Percentiles rank a stretch among this genome's conserved stretches.
These are phyloP conservation scores for Amanita rimosa DNA, from an alignment of 768 basidiomycete genomes.

Conservation along the genomic window DNA sequence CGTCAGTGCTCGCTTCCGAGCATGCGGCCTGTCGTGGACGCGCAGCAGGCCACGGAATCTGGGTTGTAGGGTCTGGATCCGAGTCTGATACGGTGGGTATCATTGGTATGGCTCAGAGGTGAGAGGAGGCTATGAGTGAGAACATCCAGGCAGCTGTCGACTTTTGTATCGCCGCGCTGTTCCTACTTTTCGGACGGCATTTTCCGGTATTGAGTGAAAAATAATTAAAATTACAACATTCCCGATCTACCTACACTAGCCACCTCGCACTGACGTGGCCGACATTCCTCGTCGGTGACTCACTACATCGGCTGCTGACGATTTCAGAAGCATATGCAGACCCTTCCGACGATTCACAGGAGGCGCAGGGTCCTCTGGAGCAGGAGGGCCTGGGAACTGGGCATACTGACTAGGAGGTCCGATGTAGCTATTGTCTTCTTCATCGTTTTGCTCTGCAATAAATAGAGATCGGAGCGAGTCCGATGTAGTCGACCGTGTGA, in stretches of 20 bases:
- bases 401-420: constrained; percentile 66
- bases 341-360: constrained; percentile 45
- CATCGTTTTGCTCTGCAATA: constrained; percentile 24
- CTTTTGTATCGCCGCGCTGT: constrained; percentile 4
- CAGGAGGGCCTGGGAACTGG: constrained; percentile 59
- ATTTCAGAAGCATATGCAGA: constrained; percentile 58
- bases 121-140: constrained; percentile 7
- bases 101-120: constrained; percentile 28
- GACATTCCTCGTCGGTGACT: constrained; percentile 45
- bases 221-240: background rate
- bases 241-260: background rate
- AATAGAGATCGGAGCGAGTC: constrained; percentile 33
- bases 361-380: constrained; percentile 36
- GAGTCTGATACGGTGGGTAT: constrained; percentile 49
- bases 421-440: constrained; percentile 40
- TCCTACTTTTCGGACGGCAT: constrained; percentile 11
- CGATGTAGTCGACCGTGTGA: constrained; percentile 40
- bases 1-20: constrained; percentile 7
- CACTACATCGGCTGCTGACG: constrained; percentile 14
- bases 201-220: constrained; percentile 11
- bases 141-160: constrained; percentile 9
- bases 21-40: constrained; percentile 20
- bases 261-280: constrained; percentile 36
- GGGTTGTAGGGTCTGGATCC: constrained; percentile 66
- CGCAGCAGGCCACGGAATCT: constrained; percentile 64